phyloP scores from a whole-genome alignment of 228 moss, liverwort and hornwort species.

The Sphagnum magellanicum region DNA sequence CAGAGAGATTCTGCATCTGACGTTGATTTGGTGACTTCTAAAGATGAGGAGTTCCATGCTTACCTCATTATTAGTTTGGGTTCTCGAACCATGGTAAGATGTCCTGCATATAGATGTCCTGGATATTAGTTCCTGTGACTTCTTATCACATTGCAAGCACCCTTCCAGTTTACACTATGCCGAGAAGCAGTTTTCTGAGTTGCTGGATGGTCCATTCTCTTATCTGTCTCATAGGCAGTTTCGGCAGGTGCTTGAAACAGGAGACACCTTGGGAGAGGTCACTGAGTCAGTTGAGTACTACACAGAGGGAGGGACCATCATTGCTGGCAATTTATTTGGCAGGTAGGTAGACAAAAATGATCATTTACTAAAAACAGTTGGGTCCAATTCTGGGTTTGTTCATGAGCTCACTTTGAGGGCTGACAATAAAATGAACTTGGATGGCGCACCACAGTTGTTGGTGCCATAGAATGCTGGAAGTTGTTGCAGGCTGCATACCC shows the following conservation, averaged over 20 bases:
- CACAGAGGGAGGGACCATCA: constrained; percentile 76
- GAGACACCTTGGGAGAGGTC: constrained; percentile 86
- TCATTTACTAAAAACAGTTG: background rate
- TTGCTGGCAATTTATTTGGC: constrained; percentile 88
- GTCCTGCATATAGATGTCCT: background rate
- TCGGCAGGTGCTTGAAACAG: constrained; percentile 75
- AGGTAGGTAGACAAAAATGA: constrained; percentile 19
- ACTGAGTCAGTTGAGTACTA: constrained; percentile 82
- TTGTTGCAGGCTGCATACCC: no score
- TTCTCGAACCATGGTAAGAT: constrained; percentile 62
- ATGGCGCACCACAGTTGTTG: no score
- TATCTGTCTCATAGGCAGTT: background rate
- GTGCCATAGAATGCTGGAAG: no score
- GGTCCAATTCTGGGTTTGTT: background rate
- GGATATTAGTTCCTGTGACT: background rate
- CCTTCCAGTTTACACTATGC: background rate
- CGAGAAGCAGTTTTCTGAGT: background rate
- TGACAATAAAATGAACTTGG: background rate
- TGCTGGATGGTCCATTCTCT: background rate
- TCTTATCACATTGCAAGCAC: background rate
- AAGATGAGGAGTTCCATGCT: constrained; percentile 82
- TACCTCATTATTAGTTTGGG: constrained; percentile 93
- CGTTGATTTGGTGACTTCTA: constrained; percentile 40
- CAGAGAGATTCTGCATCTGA: constrained; percentile 54
- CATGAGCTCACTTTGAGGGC: no score